These are phyloP conservation scores for Hymenoscyphus fraxineus DNA, from an alignment of 2,329 filamentous ascomycete species.

Conservation along the genomic window DNA sequence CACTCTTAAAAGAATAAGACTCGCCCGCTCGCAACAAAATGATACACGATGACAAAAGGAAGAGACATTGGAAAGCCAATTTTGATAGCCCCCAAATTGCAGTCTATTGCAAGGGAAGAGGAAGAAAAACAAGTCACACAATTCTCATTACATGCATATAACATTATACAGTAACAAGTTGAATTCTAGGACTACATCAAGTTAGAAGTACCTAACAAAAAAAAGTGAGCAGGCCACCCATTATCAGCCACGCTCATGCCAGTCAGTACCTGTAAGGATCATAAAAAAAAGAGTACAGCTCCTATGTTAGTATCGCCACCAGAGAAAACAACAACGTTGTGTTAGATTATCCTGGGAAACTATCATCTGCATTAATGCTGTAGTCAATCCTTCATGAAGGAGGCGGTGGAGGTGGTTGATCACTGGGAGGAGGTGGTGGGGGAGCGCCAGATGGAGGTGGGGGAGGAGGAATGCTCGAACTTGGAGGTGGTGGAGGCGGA, in stretches of 20 bases:
- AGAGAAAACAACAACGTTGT: neutral
- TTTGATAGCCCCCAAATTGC: too few species aligned
- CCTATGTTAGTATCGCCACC: neutral
- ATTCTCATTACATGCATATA: neutral
- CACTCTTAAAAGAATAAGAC: too few species aligned
- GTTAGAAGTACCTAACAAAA: neutral
- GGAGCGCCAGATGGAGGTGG: slow-evolving; percentile 57
- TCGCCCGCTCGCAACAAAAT: too few species aligned
- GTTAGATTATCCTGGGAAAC: neutral
- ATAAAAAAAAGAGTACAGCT: neutral
- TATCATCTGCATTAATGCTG: neutral
- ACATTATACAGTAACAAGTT: neutral
- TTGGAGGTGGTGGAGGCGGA: slow-evolving; percentile 51
- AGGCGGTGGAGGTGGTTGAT: slow-evolving; percentile 60
- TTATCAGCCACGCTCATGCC: neutral
- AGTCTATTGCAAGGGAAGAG: neutral
- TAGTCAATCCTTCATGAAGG: neutral
- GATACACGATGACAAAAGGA: too few species aligned
- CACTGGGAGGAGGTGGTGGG: slow-evolving; percentile 51
- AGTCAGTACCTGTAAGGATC: neutral
- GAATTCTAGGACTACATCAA: slow-evolving; percentile 2
- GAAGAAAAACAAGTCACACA: neutral
- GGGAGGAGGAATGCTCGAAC: slow-evolving; percentile 38
- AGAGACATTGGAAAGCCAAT: too few species aligned
- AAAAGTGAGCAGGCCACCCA: neutral